Percentiles rank a stretch among this genome's conserved stretches.
phyloP scores from a whole-genome alignment of 768 basidiomycete genomes.

The Podaxis sp. region DNA sequence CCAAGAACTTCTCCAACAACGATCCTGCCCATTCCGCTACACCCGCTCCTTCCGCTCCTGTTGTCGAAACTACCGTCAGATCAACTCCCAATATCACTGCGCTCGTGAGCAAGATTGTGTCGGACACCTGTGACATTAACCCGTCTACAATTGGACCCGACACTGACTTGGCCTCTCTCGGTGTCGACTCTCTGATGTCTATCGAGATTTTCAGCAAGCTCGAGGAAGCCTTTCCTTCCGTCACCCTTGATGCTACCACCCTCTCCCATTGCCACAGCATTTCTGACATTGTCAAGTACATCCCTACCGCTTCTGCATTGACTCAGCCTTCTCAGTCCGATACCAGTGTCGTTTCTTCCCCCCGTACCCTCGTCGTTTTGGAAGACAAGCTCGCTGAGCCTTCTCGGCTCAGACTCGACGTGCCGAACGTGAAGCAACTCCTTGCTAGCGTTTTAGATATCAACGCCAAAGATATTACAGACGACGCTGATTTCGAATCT shows the following conservation, averaged over 20 bases:
- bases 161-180: conserved; percentile 9
- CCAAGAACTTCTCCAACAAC: conserved; percentile 12
- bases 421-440: conserved; percentile 33
- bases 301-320: background rate
- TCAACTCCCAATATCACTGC: background rate
- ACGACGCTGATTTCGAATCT: conserved; percentile 44
- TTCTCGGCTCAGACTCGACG: conserved; percentile 22
- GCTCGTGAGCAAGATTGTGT: conserved; percentile 8
- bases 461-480: conserved; percentile 35
- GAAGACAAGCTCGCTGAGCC: conserved; percentile 31
- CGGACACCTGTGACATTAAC: conserved; percentile 2
- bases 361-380: conserved; percentile 37
- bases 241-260: background rate
- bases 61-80: background rate
- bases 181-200: conserved; percentile 18
- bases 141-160: conserved; percentile 8
- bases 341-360: conserved; percentile 29
- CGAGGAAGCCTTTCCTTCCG: conserved; percentile 12
- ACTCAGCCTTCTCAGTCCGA: background rate
- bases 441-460: conserved; percentile 51
- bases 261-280: conserved; percentile 14
- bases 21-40: background rate
- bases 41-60: background rate
- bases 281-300: conserved; percentile 11
- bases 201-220: conserved; percentile 17